Conservation (phyloP, 352 stramenopile species). For the Ophiocytium majus region DNA sequence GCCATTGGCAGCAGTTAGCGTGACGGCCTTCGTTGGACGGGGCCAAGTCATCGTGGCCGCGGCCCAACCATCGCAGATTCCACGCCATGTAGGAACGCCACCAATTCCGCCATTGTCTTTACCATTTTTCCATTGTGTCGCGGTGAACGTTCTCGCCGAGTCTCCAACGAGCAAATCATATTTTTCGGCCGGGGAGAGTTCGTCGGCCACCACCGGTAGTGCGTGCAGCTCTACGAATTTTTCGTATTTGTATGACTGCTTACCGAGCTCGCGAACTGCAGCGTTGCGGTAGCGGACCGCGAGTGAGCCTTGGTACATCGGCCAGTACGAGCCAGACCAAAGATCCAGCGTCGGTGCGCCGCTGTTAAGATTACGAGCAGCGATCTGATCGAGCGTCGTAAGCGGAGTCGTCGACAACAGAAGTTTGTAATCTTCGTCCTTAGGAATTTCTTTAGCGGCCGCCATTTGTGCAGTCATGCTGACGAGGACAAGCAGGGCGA, state of each 20-base stretch:
- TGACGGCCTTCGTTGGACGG: background rate
- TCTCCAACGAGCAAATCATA: background rate
- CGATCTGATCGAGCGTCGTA: background rate
- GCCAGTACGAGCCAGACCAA: conserved; percentile 12
- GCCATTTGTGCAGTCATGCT: too few species aligned
- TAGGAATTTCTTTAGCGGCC: too few species aligned
- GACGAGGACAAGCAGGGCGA: too few species aligned
- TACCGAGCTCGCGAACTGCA: background rate
- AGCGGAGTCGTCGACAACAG: too few species aligned
- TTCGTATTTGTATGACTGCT: conserved; percentile 1
- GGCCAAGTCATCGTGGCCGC: background rate
- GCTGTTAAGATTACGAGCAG: background rate
- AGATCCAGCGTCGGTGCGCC: background rate
- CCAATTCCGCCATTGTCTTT: conserved; percentile 6
- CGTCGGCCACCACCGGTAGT: background rate
- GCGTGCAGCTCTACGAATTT: too few species aligned
- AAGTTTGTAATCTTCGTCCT: too few species aligned
- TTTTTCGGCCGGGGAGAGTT: conserved; percentile 2
- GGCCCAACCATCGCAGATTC: conserved; percentile 1
- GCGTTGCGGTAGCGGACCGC: background rate
- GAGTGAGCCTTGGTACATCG: background rate
- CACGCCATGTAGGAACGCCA: background rate
- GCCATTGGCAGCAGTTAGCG: background rate
- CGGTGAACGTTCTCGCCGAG: background rate
- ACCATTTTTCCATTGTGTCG: too few species aligned